phyloP scores from a whole-genome alignment of 768 basidiomycete species.

The Boletus eberwhitei region DNA sequence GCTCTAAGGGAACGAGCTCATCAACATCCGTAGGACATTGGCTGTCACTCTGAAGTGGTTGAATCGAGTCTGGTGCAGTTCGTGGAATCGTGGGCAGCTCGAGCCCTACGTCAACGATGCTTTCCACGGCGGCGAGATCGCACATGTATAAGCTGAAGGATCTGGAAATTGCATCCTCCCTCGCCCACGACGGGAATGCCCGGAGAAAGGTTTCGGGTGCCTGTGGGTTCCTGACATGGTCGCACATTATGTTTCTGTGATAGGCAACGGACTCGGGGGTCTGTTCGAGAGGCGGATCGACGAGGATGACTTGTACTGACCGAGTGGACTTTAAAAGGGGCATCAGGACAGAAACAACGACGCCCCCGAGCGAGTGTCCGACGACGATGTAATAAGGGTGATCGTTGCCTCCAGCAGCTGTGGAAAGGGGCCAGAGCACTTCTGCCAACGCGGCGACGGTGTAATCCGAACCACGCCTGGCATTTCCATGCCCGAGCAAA shows the following conservation, averaged over 20 bases:
- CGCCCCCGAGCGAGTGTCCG: slow-evolving; percentile 19
- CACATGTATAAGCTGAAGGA: not conserved
- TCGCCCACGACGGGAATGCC: not conserved
- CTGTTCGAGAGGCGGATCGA: slow-evolving; percentile 15
- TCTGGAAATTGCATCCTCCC: not conserved
- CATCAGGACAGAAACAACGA: slow-evolving; percentile 13
- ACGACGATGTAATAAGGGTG: slow-evolving; percentile 2
- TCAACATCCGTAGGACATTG: too few species aligned
- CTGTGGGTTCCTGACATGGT: not conserved
- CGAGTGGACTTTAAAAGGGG: slow-evolving; percentile 6
- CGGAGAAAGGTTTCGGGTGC: not conserved
- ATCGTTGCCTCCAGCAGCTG: not conserved
- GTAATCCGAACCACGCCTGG: slow-evolving; percentile 4
- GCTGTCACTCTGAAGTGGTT: too few species aligned
- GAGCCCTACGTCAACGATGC: too few species aligned
- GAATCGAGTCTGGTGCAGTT: too few species aligned
- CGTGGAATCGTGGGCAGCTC: too few species aligned
- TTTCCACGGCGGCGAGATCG: too few species aligned
- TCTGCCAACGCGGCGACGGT: slow-evolving; percentile 8
- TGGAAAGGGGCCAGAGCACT: slow-evolving; percentile 11
- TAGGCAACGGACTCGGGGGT: not conserved
- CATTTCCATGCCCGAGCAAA: slow-evolving; percentile 17
- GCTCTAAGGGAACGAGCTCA: too few species aligned
- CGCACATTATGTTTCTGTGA: not conserved
- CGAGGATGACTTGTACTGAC: slow-evolving; percentile 10